Evolutionary conservation across 2,329 filamentous ascomycete genomes (phyloP).

Genomic region (Ophiostoma sp.): DNA sequence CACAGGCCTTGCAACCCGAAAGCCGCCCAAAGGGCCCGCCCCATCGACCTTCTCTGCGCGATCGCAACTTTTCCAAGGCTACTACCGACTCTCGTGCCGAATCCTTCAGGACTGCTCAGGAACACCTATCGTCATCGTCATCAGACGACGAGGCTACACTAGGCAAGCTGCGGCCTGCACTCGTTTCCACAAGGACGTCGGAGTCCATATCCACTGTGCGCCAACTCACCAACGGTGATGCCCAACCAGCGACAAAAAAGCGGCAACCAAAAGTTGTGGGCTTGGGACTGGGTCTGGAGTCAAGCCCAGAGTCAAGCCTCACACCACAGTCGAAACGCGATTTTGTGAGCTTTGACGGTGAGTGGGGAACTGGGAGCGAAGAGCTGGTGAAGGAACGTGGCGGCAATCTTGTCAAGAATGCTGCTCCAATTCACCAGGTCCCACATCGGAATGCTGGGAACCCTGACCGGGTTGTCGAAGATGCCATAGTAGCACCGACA

Average conservation of each 20-base stretch:
- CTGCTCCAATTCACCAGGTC: conserved; percentile 44
- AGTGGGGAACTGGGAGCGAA: conserved; percentile 48
- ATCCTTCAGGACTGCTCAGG: conserved; percentile 67
- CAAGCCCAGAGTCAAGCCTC: conserved; percentile 38
- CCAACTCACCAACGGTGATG: conserved; percentile 31
- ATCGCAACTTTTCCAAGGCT: conserved; percentile 48
- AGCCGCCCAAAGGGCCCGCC: conserved; percentile 39
- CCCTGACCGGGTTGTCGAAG: conserved; percentile 40
- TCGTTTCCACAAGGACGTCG: conserved; percentile 40
- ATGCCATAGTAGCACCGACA: conserved; percentile 45
- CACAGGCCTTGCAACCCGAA: conserved; percentile 40
- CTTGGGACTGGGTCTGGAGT: conserved; percentile 42
- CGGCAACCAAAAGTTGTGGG: conserved; percentile 38
- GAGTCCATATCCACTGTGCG: conserved; percentile 39
- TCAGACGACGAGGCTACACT: conserved; percentile 60
- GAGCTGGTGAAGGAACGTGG: conserved; percentile 51
- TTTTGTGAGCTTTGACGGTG: conserved; percentile 54
- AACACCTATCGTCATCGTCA: conserved; percentile 43
- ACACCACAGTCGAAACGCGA: conserved; percentile 44
- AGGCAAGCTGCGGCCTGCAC: conserved; percentile 44
- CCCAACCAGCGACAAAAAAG: conserved; percentile 28
- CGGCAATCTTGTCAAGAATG: conserved; percentile 49
- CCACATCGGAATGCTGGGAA: conserved; percentile 29
- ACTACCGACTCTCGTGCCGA: conserved; percentile 60
- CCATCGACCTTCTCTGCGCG: conserved; percentile 43